Evolutionary conservation across 345 rosid species (phyloP).

Genomic region (Cardiospermum halicacabum): DNA sequence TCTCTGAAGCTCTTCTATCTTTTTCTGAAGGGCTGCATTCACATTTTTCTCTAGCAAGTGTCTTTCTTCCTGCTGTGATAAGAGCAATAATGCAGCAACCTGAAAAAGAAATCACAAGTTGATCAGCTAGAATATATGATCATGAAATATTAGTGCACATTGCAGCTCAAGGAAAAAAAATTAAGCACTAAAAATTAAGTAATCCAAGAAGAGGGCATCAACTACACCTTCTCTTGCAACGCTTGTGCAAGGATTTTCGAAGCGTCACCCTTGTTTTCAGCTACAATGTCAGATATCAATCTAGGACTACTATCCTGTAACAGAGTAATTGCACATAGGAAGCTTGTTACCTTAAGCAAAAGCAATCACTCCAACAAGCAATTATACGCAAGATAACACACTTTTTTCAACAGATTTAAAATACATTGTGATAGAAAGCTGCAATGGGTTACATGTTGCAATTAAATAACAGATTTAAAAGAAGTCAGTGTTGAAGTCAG

Average conservation of each 20-base stretch:
- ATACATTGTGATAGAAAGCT: background rate
- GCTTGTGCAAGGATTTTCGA: conserved; percentile 72
- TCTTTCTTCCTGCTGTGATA: conserved; percentile 96
- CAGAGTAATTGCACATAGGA: background rate
- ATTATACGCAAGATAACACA: background rate
- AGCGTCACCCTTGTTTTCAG: conserved; percentile 31
- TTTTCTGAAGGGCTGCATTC: conserved; percentile 74
- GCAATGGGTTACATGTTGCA: background rate
- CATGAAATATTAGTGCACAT: background rate
- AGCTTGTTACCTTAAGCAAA: background rate
- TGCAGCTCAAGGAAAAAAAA: conserved; percentile 4
- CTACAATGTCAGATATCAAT: conserved; percentile 16
- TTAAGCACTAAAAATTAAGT: background rate
- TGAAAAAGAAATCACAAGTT: conserved; percentile 26
- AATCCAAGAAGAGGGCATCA: conserved; percentile 1
- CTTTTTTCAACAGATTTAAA: background rate
- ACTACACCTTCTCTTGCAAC: conserved; percentile 76
- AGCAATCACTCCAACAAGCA: background rate
- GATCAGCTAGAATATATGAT: conserved; percentile 14
- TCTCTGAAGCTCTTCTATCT: conserved; percentile 86
- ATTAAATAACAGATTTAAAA: background rate
- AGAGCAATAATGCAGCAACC: conserved; percentile 77
- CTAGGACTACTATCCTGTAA: conserved; percentile 40
- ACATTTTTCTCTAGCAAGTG: conserved; percentile 88
- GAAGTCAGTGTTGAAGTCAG: background rate